Evolutionary conservation across 371 early-diverging fungal genomes (phyloP), one percentile per base, ranked within the genome.

Genomic region (Syncephalis fuscata): DNA sequence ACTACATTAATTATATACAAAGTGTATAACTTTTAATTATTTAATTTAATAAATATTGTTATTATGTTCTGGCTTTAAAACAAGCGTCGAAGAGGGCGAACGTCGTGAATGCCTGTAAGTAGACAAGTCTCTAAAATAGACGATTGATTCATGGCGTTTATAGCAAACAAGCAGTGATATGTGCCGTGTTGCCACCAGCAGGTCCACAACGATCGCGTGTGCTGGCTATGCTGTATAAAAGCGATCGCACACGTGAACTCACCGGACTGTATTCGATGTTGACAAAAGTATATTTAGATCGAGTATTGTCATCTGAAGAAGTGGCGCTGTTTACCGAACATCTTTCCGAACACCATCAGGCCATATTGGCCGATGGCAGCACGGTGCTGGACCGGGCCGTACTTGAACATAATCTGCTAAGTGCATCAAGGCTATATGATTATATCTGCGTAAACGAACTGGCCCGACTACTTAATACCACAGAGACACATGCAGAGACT

Each of bases 321-420:
- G 82, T 90, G 1, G 72, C 74, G 15, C 82, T 81, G 41, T 91
- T 92, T 58, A 71, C 74, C 3, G 57, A 62, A 27, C 74, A 74
- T 1, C 70, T 93, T 10, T 69, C 74, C 40, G 70, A 75, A 36
- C 92, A 93, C 62, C 94, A 93, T 52, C 58, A 71, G 36, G 82
- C 82, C 3, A 53, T 59, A 37, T 55, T 83, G 25, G 70, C 75
- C 0, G 82, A 80, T 46, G 73, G 74, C 39, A 78, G 73, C n/a
- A 87, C 88, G 8, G 85, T 90, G 0, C 73, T 94, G 39, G 92
- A 88, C 56, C 76, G 85, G 0, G 95, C 93, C 14, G 89, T 94
- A 14, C 85, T 83, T 26, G 92, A 94, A 62, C 95, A 94, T 67
- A 94, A 94, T 55, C 55, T 94, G 17, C 66, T 91, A 16, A 74